A percentile compares a stretch with the other conserved stretches of the same genome.
Conservation (phyloP, 352 stramenopile genomes). For the Pythium rishiriense region DNA sequence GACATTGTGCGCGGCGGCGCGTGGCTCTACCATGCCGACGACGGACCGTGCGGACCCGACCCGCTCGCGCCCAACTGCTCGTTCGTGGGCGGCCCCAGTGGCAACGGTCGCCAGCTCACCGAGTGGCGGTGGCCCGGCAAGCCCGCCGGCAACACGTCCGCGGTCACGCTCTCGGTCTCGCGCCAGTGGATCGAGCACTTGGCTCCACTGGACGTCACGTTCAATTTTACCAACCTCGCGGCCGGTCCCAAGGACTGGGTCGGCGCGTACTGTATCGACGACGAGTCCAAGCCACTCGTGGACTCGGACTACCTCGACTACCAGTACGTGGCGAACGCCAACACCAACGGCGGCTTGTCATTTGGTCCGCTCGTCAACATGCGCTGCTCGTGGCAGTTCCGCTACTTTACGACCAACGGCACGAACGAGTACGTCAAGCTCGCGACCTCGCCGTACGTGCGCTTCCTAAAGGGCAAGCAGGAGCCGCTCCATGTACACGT, state of each 20-base stretch:
- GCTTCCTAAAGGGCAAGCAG: constrained; percentile 12
- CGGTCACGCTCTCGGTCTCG: constrained; percentile 15
- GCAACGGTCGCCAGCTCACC: background rate
- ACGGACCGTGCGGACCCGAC: background rate
- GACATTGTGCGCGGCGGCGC: constrained; percentile 5
- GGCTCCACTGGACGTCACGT: constrained; percentile 1
- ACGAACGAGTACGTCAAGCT: constrained; percentile 10
- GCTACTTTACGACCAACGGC: constrained; percentile 27
- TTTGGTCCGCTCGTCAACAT: constrained; percentile 34
- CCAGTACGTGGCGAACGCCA: constrained; percentile 13
- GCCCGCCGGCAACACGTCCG: constrained; percentile 10
- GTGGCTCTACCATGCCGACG: constrained; percentile 10
- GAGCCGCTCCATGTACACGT: constrained; percentile 31
- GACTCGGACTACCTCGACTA: constrained; percentile 23
- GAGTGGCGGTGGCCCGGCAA: background rate
- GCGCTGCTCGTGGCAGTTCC: constrained; percentile 39
- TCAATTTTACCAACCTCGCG: constrained; percentile 25
- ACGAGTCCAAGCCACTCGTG: background rate
- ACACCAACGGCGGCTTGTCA: background rate
- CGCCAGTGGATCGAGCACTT: background rate
- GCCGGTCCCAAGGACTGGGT: constrained; percentile 14
- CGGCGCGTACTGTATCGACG: constrained; percentile 19
- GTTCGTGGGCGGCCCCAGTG: background rate
- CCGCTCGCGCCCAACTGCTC: background rate
- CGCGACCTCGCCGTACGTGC: constrained; percentile 11